Evolutionary conservation across 495 filamentous ascomycete genomes (phyloP), one percentile per base, ranked within the genome.

Genomic region (Staphylotrichum longicolle): DNA sequence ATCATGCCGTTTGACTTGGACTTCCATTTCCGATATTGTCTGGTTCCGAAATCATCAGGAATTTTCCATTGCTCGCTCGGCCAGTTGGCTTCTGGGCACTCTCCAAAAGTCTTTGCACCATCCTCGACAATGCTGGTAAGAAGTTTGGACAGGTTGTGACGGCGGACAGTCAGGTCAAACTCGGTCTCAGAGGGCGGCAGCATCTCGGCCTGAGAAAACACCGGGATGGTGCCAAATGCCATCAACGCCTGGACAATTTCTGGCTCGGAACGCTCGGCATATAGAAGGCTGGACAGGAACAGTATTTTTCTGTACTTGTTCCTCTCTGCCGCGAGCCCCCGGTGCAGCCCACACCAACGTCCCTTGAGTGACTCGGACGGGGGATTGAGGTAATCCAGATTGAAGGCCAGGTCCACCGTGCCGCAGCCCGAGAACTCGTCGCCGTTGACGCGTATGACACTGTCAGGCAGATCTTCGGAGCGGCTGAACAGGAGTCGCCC

Each of bases 181-280:
- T 7, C 5, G 3, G 8, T 2, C 8, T 63, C 59, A 5, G 49
- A 11, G 7, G 60, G 62, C 8, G 59, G 62, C 15, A 53, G 20
- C 9, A 63, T 61, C 2, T 30, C 32, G 4, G 46, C 4, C 8
- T 8, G 44, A 33, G 30, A 54, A 30, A 60, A 48, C 3, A 3
- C 30, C 3, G 30, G 50, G 9, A 50, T 35, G 5, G 30, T 63
- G 10, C 35, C 51, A 12, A 66, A 15, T 2, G 63, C 63, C 66
- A 69, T 64, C 54, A 69, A 37, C 1, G 56, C 48, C 40, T 69
- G 66, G 7, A 69, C 53, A 1, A 66, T 11, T 5, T 64, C 55
- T 4, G 7, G 14, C 15, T 58, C 20, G 9, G 52, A 34, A 10
- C 37, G 7, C n/a, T 64, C 27, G 15, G 66, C 61, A 33, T 62